Conservation (phyloP, 345 rosid genomes). For the Eutrema heterophyllum region DNA sequence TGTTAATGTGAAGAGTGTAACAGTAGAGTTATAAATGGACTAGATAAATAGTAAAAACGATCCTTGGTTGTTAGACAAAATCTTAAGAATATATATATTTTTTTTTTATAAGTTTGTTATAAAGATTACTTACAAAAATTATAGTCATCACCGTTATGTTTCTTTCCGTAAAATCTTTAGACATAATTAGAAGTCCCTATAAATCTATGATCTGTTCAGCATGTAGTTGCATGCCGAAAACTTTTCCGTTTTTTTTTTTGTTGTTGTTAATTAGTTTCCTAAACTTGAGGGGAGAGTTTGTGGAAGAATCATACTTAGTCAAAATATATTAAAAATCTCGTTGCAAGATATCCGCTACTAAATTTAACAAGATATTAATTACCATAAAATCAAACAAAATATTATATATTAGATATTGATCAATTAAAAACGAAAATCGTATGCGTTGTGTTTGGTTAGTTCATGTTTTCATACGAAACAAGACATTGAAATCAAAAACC, state of each 20-base stretch:
- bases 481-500: slow-evolving; percentile 10
- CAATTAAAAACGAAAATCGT: slow-evolving; percentile 15
- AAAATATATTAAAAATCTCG: not conserved
- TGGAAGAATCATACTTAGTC: slow-evolving; percentile 7
- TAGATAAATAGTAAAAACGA: not conserved
- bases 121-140: not conserved
- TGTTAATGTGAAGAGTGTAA: not conserved
- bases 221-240: not conserved
- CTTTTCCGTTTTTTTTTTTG: no score
- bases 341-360: slow-evolving; percentile 11
- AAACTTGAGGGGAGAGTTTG: slow-evolving; percentile 12
- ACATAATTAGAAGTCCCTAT: not conserved
- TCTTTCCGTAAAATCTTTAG: not conserved
- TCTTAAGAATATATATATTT: not conserved
- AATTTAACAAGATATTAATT: not conserved
- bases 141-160: not conserved
- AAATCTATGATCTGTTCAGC: not conserved
- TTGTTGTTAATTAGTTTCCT: slow-evolving; percentile 13
- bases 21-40: not conserved
- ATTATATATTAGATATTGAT: not conserved
- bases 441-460: slow-evolving; percentile 25
- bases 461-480: slow-evolving; percentile 20
- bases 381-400: not conserved
- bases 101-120: not conserved
- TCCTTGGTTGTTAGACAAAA: not conserved